Base-by-base conservation (phyloP, 805 yeast genomes). In the Brettanomyces bruxellensis region DNA sequence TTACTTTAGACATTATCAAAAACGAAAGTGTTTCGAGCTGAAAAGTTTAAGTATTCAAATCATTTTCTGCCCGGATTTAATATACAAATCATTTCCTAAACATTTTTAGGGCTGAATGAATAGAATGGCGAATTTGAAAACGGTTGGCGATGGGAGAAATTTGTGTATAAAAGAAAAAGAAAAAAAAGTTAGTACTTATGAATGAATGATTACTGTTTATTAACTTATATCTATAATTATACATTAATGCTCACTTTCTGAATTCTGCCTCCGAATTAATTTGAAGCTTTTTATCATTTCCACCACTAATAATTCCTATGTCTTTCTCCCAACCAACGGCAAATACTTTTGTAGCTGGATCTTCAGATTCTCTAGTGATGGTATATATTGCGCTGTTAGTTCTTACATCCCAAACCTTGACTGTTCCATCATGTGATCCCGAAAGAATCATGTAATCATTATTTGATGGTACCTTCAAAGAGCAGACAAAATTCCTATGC, bases 351-450 rank as follows among this genome's bases (percentile, higher is more conserved):
- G 75, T 70, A 45, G 75, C 71, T 14, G 67, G 69, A 35, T 72
- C 67, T 51, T 68, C 70, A 14, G 76, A 71, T 58, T 87, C 84
- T 64, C 98, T 79, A 13, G 84, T 76, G 43, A 93, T 79, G 5
- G 95, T 86, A 64, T 85, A 88, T 69, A 93, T 70, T 11, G 93
- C 75, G 56, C 81, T 77, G 52, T 81, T 84, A 4, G 96, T 84
- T 59, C 99, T 80, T 8, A 91, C 76, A 64, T 91, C 99, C 99
- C 99, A 93, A 22, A 93, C 84, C 58, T 89, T 82, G 40, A 84
- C 91, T 1, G 95, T 86, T 25, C 98, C 96, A 65, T 93, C 99
- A 62, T 90, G 96, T 7, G 96, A 87, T 11, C 84, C 95, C 4
- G 96, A 86, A 22, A 86, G 79, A 56, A 93, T 75, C 81, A 87